Evolutionary conservation across 768 basidiomycete genomes (phyloP), one percentile per base, ranked within the genome.

Genomic region (Kwoniella shandongensis): DNA sequence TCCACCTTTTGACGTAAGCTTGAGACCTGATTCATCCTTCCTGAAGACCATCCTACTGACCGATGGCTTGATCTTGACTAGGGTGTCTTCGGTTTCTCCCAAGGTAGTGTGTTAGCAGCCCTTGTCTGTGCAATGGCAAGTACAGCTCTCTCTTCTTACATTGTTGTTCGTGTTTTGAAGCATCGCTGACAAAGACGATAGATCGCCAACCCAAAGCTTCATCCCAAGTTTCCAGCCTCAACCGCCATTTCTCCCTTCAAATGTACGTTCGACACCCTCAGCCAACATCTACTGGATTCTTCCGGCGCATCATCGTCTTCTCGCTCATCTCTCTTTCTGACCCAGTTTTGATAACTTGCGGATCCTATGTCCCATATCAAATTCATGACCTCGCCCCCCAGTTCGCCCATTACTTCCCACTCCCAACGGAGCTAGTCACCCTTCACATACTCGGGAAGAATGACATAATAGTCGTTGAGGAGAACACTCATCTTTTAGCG

Each of bases 41-140:
- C 41, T n/a, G n/a, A n/a, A 42, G n/a, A 5, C 41, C 41, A 32
- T 32, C 32, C 32, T 13, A 32, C 13, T 13, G 32, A 32, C 6
- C 32, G 13, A 32, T 6, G 32, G 32, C 32, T 13, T 32, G 32
- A 32, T 13, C 32, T 32, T 32, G 32, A 32, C 32, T n/a, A 70
- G 69, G 70, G 70, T 30, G 56, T 72, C 13, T 63, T 74, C 57
- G 73, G 73, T 1, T 74, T 74, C 51, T 70, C 68, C 13, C 73
- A 74, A 59, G 73, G 73, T 20, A 70, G 57, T 29, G 66, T 66
- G 42, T 68, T 72, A 68, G 68, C 70, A 4, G 66, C 70, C 2
- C 44, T 70, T 15, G 50, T 74, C 13, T 52, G 62, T 32, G 67
- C 68, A 17, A 39, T 74, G 49, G 70, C 69, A 39, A n/a, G n/a